phyloP scores from a whole-genome alignment of 495 filamentous ascomycete species.

The Hypoxylon fragiforme region DNA sequence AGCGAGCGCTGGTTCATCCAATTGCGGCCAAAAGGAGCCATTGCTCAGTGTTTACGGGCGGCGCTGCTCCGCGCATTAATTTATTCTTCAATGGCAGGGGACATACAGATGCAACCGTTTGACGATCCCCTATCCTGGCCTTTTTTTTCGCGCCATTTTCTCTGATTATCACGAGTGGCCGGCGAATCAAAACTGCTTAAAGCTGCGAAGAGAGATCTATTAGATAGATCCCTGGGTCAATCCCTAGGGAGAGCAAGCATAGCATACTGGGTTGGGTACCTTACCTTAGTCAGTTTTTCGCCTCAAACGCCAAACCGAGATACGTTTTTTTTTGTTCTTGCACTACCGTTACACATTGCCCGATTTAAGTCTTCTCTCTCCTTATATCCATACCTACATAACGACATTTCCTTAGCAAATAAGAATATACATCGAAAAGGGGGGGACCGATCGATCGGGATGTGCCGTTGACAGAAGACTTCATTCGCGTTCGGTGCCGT shows the following conservation, averaged over 20 bases:
- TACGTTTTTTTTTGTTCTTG: conserved; percentile 8
- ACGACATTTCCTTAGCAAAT: no score
- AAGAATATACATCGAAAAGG: no score
- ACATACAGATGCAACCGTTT: conserved; percentile 27
- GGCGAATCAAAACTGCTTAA: conserved; percentile 15
- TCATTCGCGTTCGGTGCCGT: conserved; percentile 14
- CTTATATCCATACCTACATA: background rate
- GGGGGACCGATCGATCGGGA: no score
- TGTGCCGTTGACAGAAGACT: conserved; percentile 14
- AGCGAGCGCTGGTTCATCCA: background rate
- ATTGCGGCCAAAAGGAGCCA: conserved; percentile 19
- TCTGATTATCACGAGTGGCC: conserved; percentile 15
- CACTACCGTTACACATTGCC: conserved; percentile 10
- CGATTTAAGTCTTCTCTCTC: background rate
- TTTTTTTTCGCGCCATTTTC: conserved; percentile 29
- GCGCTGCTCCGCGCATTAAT: conserved; percentile 28
- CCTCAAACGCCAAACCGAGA: conserved; percentile 3
- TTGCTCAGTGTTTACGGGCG: conserved; percentile 24
- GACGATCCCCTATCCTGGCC: conserved; percentile 20
- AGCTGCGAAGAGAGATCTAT: conserved; percentile 24
- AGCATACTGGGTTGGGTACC: no score
- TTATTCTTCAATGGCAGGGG: conserved; percentile 28
- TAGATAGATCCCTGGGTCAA: conserved; percentile 21
- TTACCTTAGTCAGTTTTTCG: conserved; percentile 21
- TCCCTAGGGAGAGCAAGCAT: conserved; percentile 18